phyloP scores from a whole-genome alignment of 2,329 filamentous ascomycete species.

The Fusarium zealandicum region DNA sequence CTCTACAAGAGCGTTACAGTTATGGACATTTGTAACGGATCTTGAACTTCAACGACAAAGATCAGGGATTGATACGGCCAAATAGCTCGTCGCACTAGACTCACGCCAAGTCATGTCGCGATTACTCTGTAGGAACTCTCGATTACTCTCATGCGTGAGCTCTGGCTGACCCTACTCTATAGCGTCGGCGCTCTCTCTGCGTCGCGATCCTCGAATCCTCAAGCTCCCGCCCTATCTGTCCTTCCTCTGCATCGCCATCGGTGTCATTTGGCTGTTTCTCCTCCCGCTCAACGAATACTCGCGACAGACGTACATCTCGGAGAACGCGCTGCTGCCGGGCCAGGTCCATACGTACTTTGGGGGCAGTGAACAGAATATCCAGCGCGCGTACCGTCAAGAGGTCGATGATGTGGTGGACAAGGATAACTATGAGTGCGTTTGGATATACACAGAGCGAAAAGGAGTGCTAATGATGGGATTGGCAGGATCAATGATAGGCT shows the following conservation, averaged over 20 bases:
- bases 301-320: slow-evolving; percentile 91
- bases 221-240: slow-evolving; percentile 89
- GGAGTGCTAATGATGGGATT: not conserved
- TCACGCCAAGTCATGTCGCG: slow-evolving; percentile 55
- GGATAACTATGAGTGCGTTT: slow-evolving; percentile 61
- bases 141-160: not conserved
- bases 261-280: slow-evolving; percentile 87
- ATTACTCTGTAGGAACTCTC: slow-evolving; percentile 54
- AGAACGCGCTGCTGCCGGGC: slow-evolving; percentile 93
- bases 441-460: not conserved
- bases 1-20: not conserved
- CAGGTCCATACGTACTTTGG: slow-evolving; percentile 98
- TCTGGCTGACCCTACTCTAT: slow-evolving; percentile 9
- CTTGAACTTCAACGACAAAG: slow-evolving; percentile 25
- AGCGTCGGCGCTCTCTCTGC: slow-evolving; percentile 72
- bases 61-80: slow-evolving; percentile 16
- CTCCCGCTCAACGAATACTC: slow-evolving; percentile 92
- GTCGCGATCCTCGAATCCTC: slow-evolving; percentile 81
- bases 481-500: slow-evolving; percentile 72
- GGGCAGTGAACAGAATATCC: slow-evolving; percentile 93
- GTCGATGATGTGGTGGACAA: slow-evolving; percentile 67
- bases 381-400: slow-evolving; percentile 88
- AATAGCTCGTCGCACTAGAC: slow-evolving; percentile 20
- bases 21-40: slow-evolving; percentile 1
- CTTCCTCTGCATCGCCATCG: slow-evolving; percentile 81